Evolutionary conservation across 305 asterid genomes (phyloP).

Genomic region (Fraxinus nigra): DNA sequence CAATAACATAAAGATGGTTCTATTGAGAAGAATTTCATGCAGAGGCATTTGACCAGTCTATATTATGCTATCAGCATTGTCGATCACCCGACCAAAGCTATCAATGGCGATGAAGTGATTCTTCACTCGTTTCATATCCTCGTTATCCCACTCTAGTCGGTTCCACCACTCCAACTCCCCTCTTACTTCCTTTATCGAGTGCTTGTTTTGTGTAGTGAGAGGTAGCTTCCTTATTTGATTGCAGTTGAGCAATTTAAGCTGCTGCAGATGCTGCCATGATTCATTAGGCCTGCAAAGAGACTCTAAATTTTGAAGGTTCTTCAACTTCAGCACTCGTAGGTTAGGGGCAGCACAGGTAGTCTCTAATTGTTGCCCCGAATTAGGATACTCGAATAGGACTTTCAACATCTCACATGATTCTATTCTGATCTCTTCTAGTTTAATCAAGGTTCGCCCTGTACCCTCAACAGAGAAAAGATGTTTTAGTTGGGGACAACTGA

Average conservation of each 20-base stretch:
- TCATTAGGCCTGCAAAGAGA: background rate
- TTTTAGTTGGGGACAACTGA: background rate
- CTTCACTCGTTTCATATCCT: background rate
- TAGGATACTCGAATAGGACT: background rate
- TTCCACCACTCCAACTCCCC: background rate
- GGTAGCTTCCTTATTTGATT: slow-evolving; percentile 7
- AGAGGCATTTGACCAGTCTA: background rate
- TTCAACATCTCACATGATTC: background rate
- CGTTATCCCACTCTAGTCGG: background rate
- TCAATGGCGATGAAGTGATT: background rate
- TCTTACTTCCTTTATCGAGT: background rate
- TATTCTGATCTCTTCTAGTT: background rate
- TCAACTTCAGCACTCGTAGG: background rate
- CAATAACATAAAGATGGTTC: background rate
- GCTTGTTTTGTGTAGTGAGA: background rate
- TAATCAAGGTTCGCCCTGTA: background rate
- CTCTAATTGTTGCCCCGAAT: background rate
- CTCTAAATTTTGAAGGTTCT: slow-evolving; percentile 2
- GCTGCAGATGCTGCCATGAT: background rate
- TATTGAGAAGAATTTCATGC: background rate
- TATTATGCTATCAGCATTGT: background rate
- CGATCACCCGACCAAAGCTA: background rate
- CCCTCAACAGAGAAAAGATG: background rate
- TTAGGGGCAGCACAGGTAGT: background rate
- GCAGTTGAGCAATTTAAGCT: background rate